Evolutionary conservation across 345 rosid genomes (phyloP).

Genomic region (Jatropha curcas): DNA sequence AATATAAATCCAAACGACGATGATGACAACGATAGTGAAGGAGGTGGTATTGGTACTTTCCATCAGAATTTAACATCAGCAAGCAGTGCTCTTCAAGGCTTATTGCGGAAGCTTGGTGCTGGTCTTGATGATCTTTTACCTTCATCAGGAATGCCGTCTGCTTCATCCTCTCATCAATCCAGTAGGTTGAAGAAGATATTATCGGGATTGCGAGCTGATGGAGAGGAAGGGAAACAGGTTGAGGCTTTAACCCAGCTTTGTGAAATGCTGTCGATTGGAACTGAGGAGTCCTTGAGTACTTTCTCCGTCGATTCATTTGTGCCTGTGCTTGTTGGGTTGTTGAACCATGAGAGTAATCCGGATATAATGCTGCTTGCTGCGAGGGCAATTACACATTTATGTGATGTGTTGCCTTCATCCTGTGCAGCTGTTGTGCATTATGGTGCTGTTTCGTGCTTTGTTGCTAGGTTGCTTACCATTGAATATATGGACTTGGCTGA

Average conservation of each 20-base stretch:
- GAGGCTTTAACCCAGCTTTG: constrained; percentile 98
- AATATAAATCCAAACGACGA: constrained; percentile 43
- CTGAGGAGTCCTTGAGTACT: constrained; percentile 91
- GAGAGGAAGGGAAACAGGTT: constrained; percentile 98
- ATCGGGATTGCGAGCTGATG: constrained; percentile 87
- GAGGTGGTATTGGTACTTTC: constrained; percentile 66
- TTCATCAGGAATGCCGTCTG: constrained; percentile 73
- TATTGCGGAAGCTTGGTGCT: constrained; percentile 92
- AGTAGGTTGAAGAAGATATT: constrained; percentile 92
- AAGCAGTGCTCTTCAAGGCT: constrained; percentile 91
- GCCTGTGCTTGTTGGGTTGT: constrained; percentile 89
- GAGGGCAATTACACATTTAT: constrained; percentile 92
- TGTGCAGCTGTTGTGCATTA: constrained; percentile 98
- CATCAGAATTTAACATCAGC: constrained; percentile 92
- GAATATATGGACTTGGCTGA: constrained; percentile 99
- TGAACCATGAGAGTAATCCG: constrained; percentile 92
- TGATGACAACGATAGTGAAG: constrained; percentile 87
- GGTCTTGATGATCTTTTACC: constrained; percentile 95
- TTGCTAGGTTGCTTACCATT: constrained; percentile 89
- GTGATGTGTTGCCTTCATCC: constrained; percentile 96
- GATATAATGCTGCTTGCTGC: constrained; percentile 99
- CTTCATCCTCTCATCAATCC: constrained; percentile 79
- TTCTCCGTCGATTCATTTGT: constrained; percentile 97
- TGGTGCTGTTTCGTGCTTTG: constrained; percentile 89
- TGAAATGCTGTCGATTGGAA: constrained; percentile 94